phyloP scores from a whole-genome alignment of 192 early-diverging fungal genomes.

The Coemansia sp. region DNA sequence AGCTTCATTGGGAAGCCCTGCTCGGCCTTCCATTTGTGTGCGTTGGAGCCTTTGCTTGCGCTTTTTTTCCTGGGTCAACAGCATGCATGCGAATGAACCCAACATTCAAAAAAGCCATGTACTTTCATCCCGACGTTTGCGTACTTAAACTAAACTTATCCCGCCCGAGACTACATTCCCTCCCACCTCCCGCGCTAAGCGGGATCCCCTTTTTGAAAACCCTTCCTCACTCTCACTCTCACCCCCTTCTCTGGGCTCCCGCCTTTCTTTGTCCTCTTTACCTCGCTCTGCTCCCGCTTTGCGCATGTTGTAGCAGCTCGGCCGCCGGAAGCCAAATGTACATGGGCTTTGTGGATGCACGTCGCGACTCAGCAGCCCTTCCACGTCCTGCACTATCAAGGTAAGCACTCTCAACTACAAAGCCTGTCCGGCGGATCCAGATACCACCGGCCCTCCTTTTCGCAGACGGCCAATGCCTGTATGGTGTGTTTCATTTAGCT shows the following conservation, averaged over 20 bases:
- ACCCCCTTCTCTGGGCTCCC: neutral
- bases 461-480: too few species aligned
- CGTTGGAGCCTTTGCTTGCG: neutral
- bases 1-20: neutral
- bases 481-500: too few species aligned
- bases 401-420: neutral
- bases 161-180: neutral
- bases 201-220: neutral
- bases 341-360: conserved; percentile 7
- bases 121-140: neutral
- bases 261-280: neutral
- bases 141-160: neutral
- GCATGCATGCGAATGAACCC: conserved; percentile 9
- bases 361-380: conserved; percentile 3
- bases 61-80: conserved; percentile 2
- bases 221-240: neutral
- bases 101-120: neutral
- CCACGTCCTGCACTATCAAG: neutral
- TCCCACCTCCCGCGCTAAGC: neutral
- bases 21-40: neutral
- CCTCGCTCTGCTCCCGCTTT: neutral
- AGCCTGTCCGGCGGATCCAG: too few species aligned
- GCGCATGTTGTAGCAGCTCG: conserved; percentile 5
- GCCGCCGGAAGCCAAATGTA: conserved; percentile 11
- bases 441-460: too few species aligned